Percentiles rank a stretch among this genome's conserved stretches.
Conservation (phyloP, 148 eudicot genomes). For the Polygonum aviculare region DNA sequence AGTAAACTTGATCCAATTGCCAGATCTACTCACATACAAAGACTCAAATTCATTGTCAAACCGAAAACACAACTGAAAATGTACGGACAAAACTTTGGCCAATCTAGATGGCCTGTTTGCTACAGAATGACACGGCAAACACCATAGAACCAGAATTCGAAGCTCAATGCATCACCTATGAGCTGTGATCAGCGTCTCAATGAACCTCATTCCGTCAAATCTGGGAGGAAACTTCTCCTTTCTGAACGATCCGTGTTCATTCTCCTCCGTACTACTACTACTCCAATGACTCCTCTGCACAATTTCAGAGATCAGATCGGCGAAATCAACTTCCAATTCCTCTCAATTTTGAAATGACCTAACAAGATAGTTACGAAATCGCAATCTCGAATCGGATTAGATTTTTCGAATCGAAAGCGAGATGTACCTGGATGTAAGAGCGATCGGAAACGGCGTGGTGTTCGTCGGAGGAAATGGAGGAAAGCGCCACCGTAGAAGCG, state of each 20-base stretch:
- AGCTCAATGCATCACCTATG: conserved; percentile 21
- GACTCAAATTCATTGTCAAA: not conserved
- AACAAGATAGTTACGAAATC: not conserved
- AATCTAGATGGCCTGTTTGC: not conserved
- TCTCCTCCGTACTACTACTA: conserved; percentile 6
- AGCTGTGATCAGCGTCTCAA: conserved; percentile 37
- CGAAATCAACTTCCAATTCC: not conserved
- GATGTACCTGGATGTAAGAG: not conserved
- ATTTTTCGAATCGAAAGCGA: not conserved
- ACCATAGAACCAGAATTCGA: not conserved
- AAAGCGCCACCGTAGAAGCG: not conserved
- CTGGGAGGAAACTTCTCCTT: conserved; percentile 35
- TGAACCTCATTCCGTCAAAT: conserved; percentile 39
- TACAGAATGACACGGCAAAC: not conserved
- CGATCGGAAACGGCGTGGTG: not conserved
- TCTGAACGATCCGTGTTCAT: not conserved
- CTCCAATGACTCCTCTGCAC: not conserved
- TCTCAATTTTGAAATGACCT: not conserved
- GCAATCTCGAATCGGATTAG: not conserved
- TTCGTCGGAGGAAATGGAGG: not conserved
- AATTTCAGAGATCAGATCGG: not conserved
- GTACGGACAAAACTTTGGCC: conserved; percentile 1
- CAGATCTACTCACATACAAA: not conserved
- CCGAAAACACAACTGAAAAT: not conserved
- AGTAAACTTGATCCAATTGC: not conserved